Evolutionary conservation across 768 basidiomycete genomes (phyloP), one percentile per base, ranked within the genome.

Genomic region (Hericium rajendrae): DNA sequence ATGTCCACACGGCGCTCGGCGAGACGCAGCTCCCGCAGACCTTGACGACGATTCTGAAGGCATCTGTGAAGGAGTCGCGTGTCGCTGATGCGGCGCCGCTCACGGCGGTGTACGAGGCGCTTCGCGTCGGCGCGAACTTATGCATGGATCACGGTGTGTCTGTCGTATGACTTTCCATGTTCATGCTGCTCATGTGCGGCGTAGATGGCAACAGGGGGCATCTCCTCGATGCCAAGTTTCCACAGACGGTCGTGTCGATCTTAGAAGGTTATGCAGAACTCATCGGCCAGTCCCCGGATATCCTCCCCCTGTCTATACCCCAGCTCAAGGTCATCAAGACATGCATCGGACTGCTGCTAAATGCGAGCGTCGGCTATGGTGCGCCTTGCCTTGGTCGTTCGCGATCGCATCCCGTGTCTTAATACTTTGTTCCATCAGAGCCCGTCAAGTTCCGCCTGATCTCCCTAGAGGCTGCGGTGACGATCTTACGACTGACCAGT

Each of bases 291-390:
- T 38, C 60, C 12, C 53, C 56, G 9, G 68, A 69, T 43, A 81
- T 83, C 15, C 68, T 83, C 18, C 72, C 78, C 18, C 71, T 88
- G 10, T 74, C 83, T 38, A 72, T 80, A 51, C 68, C 79, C 6
- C 83, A 91, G 66, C 76, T 93, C 39, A 85, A 81, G 64, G 74
- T 92, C 59, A 74, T 91, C 60, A 83, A 85, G 66, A 91, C 88
- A 6, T 79, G 86, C 2, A 78, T 93, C 56, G 91, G 91, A 6
- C 83, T 86, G 22, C 75, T 93, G 15, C 71, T 93, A 51, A 94
- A 94, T 65, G 81, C 83, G 12, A 83, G 85, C 61, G 74, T 93
- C 46, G 84, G 83, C 55, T 91, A 82, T 67, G 88, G 91, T 89
- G 62, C 54, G 80, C 69, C 16, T 46, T 22, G 15, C 43, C 91